Evolutionary conservation across 2,329 filamentous ascomycete genomes (phyloP).

Genomic region (Phyllosticta citriasiana): DNA sequence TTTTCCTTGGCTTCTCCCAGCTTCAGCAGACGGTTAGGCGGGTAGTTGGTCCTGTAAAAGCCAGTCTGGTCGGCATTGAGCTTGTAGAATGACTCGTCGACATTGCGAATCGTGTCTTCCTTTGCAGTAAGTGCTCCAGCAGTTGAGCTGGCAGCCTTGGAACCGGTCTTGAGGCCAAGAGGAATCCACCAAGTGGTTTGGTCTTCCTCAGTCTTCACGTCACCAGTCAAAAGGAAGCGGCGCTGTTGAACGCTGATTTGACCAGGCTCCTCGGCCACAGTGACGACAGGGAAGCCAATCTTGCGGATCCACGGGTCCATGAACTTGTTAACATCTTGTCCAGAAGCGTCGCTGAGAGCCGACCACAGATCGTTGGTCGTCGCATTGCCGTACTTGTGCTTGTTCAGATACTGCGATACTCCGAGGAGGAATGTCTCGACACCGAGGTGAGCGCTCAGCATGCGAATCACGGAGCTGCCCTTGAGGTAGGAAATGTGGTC

Average conservation of each 20-base stretch:
- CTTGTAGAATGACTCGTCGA: slow-evolving; percentile 81
- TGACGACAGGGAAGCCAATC: slow-evolving; percentile 88
- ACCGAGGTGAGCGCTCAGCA: slow-evolving; percentile 85
- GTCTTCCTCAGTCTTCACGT: slow-evolving; percentile 85
- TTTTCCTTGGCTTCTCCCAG: slow-evolving; percentile 67
- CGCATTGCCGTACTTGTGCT: slow-evolving; percentile 80
- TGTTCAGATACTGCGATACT: slow-evolving; percentile 80
- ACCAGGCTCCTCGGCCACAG: slow-evolving; percentile 70
- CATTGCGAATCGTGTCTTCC: slow-evolving; percentile 62
- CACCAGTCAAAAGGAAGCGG: slow-evolving; percentile 83
- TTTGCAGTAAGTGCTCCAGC: slow-evolving; percentile 63
- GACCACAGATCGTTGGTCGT: slow-evolving; percentile 88
- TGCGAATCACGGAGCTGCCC: slow-evolving; percentile 90
- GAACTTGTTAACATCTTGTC: slow-evolving; percentile 72
- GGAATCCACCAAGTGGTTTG: slow-evolving; percentile 94
- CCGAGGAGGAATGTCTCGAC: slow-evolving; percentile 82
- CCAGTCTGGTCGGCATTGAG: slow-evolving; percentile 83
- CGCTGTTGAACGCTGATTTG: slow-evolving; percentile 76
- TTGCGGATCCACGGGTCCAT: slow-evolving; percentile 95
- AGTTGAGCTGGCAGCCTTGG: slow-evolving; percentile 47
- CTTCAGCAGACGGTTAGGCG: slow-evolving; percentile 69
- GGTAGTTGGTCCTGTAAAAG: slow-evolving; percentile 90
- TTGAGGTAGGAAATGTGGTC: slow-evolving; percentile 95
- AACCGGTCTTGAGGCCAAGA: slow-evolving; percentile 70
- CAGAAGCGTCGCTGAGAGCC: slow-evolving; percentile 77